Percentiles rank a stretch among this genome's conserved stretches.
phyloP scores from a whole-genome alignment of 78 protist species.

The Paratrimastix pyriformis region DNA sequence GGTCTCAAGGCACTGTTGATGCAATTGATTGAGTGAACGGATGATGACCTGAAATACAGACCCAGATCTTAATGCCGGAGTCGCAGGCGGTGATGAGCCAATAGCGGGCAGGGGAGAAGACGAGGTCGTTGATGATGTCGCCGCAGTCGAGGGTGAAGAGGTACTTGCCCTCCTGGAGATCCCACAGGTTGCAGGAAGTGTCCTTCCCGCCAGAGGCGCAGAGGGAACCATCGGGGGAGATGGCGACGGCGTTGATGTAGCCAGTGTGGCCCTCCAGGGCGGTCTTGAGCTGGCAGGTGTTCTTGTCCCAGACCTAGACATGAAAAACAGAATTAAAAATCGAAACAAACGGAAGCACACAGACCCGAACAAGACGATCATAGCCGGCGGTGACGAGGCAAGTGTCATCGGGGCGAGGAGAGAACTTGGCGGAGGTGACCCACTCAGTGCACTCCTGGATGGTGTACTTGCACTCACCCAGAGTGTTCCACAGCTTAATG shows the following conservation, averaged over 20 bases:
- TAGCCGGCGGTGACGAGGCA: not conserved
- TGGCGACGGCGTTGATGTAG: not conserved
- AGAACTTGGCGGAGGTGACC: conserved; percentile 1
- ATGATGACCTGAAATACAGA: too few species aligned
- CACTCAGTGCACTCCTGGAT: conserved; percentile 7
- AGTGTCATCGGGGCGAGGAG: not conserved
- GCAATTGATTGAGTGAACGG: too few species aligned
- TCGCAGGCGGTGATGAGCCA: not conserved
- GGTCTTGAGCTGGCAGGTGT: not conserved
- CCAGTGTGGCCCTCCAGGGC: conserved; percentile 22
- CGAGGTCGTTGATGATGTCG: not conserved
- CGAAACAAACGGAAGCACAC: too few species aligned
- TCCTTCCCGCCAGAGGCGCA: conserved; percentile 23
- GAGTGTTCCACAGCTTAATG: conserved; percentile 33
- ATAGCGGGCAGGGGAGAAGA: conserved; percentile 7
- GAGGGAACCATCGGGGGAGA: conserved; percentile 23
- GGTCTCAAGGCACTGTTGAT: not conserved
- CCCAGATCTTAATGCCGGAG: conserved; percentile 16
- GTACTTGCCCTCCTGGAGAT: not conserved
- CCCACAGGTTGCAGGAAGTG: conserved; percentile 5
- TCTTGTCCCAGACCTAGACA: conserved; percentile 13
- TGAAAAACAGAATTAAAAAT: too few species aligned
- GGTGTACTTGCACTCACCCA: conserved; percentile 17
- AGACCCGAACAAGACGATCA: not conserved
- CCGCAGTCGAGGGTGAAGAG: not conserved